Evolutionary conservation across 768 basidiomycete species (phyloP), one percentile per base, ranked within the genome.

Genomic region (Lactifluus echinatus): DNA sequence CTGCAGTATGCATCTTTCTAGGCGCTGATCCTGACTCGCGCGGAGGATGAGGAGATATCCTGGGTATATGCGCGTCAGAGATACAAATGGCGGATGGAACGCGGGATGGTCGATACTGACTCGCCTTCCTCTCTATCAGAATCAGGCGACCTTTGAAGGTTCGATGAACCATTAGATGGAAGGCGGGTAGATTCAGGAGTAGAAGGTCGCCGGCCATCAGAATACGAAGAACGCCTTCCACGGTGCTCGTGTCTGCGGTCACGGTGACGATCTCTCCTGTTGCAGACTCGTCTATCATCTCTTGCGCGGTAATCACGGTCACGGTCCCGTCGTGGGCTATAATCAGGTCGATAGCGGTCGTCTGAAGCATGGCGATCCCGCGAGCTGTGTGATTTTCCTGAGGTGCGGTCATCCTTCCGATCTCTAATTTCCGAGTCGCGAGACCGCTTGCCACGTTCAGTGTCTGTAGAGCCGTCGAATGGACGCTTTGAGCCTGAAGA

Each of bases 101-200:
- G 60, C 50, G n/a, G n/a, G n/a, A 46, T 23, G 10, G 43, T 37
- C 23, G 69, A 75, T 65, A 93, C 93, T 87, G 73, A 94, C 91
- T 95, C 93, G 77, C 89, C 92, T 78, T 94, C 93, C 74, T 93
- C 89, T 68, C 72, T 85, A 63, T 90, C 89, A 12, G 81, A 80
- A 51, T 79, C 79, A 6, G 54, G 59, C 0, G 48, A 42, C 44
- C 28, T 55, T 34, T 33, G 33, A 10, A 33, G 49, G 10, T 48
- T 59, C 10, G 59, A 36, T 12, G 69, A 63, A 47, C 57, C 67
- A 4, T 66, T 23, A 42, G 24, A 31, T 26, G 49, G 33, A 36
- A 33, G 40, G 55, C 60, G 43, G 40, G 56, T 44, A 31, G 62
- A 55, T 54, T 60, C 26, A 44, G 61, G 50, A 24, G 62, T 29